These are phyloP conservation scores for Yarrowia hollandica DNA, from an alignment of 805 yeast genomes.

Conservation along the genomic window DNA sequence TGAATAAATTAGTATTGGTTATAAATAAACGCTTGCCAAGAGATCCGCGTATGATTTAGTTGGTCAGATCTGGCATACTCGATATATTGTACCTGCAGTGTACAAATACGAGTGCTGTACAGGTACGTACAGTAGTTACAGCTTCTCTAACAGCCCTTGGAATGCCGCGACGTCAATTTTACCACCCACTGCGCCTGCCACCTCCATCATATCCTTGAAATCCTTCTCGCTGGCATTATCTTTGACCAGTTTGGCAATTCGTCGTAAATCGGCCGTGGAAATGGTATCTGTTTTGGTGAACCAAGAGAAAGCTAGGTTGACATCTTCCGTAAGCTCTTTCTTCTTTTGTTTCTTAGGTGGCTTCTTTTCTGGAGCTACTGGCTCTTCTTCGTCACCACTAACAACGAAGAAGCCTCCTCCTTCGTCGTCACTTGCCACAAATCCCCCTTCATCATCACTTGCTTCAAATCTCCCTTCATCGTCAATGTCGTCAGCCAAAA, in stretches of 20 bases:
- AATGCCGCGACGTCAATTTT: conserved; percentile 4
- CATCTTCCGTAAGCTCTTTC: not conserved
- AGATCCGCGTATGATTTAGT: too few species aligned
- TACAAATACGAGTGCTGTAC: too few species aligned
- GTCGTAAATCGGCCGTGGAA: conserved; percentile 36
- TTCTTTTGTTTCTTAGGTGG: not conserved
- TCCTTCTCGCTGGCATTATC: conserved; percentile 39
- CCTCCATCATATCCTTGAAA: conserved; percentile 39
- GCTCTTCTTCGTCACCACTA: not conserved
- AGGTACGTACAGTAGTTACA: not conserved
- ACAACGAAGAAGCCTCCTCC: conserved; percentile 14
- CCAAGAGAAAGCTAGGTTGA: conserved; percentile 4
- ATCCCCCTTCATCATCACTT: not conserved
- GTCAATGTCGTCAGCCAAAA: not conserved
- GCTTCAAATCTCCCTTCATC: not conserved
- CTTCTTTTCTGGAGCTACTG: not conserved
- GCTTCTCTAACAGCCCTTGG: conserved; percentile 26
- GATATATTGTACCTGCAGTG: too few species aligned
- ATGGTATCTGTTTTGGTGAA: conserved; percentile 33
- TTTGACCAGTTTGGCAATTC: conserved; percentile 36
- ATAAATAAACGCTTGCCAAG: too few species aligned
- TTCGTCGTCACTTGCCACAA: not conserved
- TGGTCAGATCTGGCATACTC: too few species aligned
- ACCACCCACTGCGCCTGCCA: conserved; percentile 34
- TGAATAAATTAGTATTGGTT: too few species aligned